Conservation (phyloP, 331 rosid genomes). For the Malus hybrid region DNA sequence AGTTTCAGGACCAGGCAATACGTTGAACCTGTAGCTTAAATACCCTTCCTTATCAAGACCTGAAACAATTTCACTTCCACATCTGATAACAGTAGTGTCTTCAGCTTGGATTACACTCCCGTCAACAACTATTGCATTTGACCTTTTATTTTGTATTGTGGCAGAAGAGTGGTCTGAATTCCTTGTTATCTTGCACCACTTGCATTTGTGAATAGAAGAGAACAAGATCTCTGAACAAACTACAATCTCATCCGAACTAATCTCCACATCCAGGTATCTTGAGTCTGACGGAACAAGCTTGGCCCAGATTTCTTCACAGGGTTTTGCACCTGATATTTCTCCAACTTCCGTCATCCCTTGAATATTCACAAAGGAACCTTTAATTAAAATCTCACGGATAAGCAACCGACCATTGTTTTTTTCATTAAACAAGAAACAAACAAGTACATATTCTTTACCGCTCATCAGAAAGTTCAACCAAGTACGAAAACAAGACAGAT, state of each 20-base stretch:
- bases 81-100: constrained; percentile 39
- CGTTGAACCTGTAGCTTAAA: constrained; percentile 52
- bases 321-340: constrained; percentile 48
- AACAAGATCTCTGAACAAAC: constrained; percentile 46
- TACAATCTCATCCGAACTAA: constrained; percentile 44
- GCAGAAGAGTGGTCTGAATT: constrained; percentile 64
- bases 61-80: constrained; percentile 65
- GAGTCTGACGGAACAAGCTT: constrained; percentile 62
- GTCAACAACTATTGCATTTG: constrained; percentile 55
- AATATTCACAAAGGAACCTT: not conserved
- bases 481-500: not conserved
- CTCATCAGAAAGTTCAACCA: not conserved
- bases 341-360: constrained; percentile 50
- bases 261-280: constrained; percentile 53
- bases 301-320: constrained; percentile 68
- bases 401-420: not conserved
- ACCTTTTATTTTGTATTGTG: constrained; percentile 52
- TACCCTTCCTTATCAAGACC: constrained; percentile 58
- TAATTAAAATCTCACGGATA: not conserved
- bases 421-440: not conserved
- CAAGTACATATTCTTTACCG: not conserved
- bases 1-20: constrained; percentile 43
- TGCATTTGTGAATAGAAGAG: constrained; percentile 36
- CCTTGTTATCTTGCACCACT: constrained; percentile 75
- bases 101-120: constrained; percentile 40